Evolutionary conservation across 306 rosid species (phyloP).

Genomic region (Malus sylvestris): DNA sequence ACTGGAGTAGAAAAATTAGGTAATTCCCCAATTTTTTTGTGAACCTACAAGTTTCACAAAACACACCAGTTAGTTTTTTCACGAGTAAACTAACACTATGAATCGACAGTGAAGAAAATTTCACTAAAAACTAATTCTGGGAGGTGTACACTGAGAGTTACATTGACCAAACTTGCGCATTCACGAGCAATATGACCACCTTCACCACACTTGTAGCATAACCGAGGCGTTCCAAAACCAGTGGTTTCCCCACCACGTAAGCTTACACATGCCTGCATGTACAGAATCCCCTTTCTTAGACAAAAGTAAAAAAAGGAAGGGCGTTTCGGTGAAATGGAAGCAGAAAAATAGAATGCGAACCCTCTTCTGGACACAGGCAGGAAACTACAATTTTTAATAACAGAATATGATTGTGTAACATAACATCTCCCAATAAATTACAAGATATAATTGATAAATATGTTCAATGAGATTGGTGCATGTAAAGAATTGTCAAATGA

Average conservation of each 20-base stretch:
- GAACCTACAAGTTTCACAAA: slow-evolving; percentile 29
- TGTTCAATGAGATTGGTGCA: no score
- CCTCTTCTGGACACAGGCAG: no score
- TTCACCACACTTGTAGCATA: slow-evolving; percentile 75
- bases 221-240: slow-evolving; percentile 39
- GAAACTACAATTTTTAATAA: no score
- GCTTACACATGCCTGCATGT: slow-evolving; percentile 56
- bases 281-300: neutral
- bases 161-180: slow-evolving; percentile 48
- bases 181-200: slow-evolving; percentile 94
- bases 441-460: no score
- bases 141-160: slow-evolving; percentile 14
- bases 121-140: neutral
- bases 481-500: no score
- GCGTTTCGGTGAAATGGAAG: neutral
- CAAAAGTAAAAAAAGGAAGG: neutral
- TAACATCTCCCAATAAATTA: no score
- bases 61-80: neutral
- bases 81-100: neutral
- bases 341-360: no score
- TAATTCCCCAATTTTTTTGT: slow-evolving; percentile 38
- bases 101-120: neutral
- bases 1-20: slow-evolving; percentile 30
- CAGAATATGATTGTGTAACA: no score
- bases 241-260: slow-evolving; percentile 36